These are phyloP conservation scores for Colletotrichum shisoi DNA, from an alignment of 2,329 filamentous ascomycete genomes.

Conservation along the genomic window DNA sequence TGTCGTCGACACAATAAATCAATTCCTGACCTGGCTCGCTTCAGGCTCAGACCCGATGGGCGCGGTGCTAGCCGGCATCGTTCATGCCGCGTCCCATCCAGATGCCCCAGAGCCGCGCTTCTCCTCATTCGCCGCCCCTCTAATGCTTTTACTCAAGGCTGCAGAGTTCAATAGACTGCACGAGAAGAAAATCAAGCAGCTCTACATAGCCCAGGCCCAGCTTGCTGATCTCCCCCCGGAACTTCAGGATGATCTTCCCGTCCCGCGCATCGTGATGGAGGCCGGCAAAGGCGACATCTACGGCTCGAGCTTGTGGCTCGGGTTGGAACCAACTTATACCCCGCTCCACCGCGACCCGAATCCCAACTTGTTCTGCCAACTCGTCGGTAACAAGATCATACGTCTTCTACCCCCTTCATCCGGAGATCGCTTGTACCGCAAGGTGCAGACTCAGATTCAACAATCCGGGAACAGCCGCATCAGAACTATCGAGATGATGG, in stretches of 20 bases:
- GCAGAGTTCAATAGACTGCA: conserved; percentile 56
- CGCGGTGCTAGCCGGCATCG: conserved; percentile 46
- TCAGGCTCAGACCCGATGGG: conserved; percentile 43
- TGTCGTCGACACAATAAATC: conserved; percentile 16
- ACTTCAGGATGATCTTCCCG: conserved; percentile 72
- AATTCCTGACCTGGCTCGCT: conserved; percentile 38
- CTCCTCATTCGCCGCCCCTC: conserved; percentile 65
- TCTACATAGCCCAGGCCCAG: conserved; percentile 88
- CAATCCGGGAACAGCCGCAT: conserved; percentile 59
- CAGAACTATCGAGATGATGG: conserved; percentile 90
- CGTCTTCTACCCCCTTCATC: conserved; percentile 71
- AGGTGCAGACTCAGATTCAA: conserved; percentile 55
- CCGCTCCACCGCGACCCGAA: conserved; percentile 93
- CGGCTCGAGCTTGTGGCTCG: conserved; percentile 85
- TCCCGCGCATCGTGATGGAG: conserved; percentile 67
- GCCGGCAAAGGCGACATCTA: conserved; percentile 86
- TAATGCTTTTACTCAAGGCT: conserved; percentile 70
- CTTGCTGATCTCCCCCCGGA: conserved; percentile 71
- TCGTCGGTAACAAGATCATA: conserved; percentile 75
- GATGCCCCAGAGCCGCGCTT: conserved; percentile 52
- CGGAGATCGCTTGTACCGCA: conserved; percentile 71
- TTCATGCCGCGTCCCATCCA: conserved; percentile 44
- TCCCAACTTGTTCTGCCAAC: conserved; percentile 88
- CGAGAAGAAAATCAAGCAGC: conserved; percentile 45
- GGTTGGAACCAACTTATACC: conserved; percentile 84